Base-by-base conservation (phyloP, 495 filamentous ascomycete species). In the Geoglossum glabrum region DNA sequence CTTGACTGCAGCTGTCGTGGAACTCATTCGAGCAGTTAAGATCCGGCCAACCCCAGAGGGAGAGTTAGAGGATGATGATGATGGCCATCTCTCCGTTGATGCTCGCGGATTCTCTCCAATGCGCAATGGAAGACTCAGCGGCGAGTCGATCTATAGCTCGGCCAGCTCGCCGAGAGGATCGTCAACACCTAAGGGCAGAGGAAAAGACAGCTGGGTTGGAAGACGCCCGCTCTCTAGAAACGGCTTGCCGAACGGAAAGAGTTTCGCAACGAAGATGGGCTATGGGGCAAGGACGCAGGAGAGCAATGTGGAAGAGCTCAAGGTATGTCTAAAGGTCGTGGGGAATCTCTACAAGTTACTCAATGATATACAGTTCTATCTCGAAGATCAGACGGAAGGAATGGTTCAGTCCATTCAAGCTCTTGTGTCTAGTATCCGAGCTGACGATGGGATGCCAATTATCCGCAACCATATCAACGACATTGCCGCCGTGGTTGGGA, bases 401-500 rank as follows among this genome's bases (percentile, higher is more conserved):
- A 77, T 94, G 43, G 83, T 93, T 27, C 80, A 87, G 62, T 83
- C 80, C 25, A 90, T 95, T 62, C 86, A 90, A 67, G 76, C 81
- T 4, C 79, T 95, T 11, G 84, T 94, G 34, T 76, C 79, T 61
- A 80, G 79, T 51, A 90, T 94, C 62, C 86, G 88, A 38, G 74
- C 79, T 50, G 79, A 85, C 59, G 77, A 78, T 17, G 73, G 76
- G 40, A 78, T 87, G 57, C 70, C 76, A 54, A 77, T 79, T 38
- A 79, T 95, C 58, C 75, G 77, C 57, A 75, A 74, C 57, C 80
- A 92, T 62, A 82, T 94, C 51, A 74, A 72, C 34, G 76, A 81
- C 31, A 93, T 94, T 51, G 76, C 77, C 1, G 71, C 75, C 38
- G 76, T 89, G 27, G 83, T 90, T 15, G 76, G 73, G 25, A 82